Conservation (phyloP, 805 yeast species). For the Brettanomyces bruxellensis region DNA sequence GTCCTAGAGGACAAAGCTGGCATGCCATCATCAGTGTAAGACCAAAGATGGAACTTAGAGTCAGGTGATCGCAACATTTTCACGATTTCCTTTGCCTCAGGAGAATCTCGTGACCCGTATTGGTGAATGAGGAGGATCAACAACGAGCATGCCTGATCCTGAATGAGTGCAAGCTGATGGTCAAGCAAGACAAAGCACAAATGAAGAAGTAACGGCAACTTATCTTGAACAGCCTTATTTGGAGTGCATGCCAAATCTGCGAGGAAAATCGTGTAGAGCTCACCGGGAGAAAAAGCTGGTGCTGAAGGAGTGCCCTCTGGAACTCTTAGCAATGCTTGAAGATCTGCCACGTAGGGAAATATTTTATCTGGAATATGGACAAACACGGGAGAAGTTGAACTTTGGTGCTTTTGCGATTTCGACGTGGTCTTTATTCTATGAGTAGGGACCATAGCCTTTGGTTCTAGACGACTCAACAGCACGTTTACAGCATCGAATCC, state of each 20-base stretch:
- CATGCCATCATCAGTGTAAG: conserved; percentile 44
- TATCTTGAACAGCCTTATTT: conserved; percentile 48
- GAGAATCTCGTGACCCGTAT: conserved; percentile 41
- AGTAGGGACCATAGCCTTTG: conserved; percentile 78
- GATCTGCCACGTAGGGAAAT: conserved; percentile 71
- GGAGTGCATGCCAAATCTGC: conserved; percentile 72
- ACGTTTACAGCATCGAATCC: conserved; percentile 49
- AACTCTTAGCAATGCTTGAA: conserved; percentile 42
- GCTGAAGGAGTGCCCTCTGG: conserved; percentile 28
- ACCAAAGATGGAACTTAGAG: conserved; percentile 53
- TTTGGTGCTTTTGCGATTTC: too few species aligned
- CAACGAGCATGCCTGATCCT: conserved; percentile 73
- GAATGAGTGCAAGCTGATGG: conserved; percentile 77
- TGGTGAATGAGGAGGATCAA: conserved; percentile 65
- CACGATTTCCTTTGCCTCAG: conserved; percentile 48
- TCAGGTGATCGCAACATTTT: conserved; percentile 48
- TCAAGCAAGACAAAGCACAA: conserved; percentile 74
- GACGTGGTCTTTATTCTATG: conserved; percentile 1
- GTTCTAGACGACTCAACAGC: conserved; percentile 63
- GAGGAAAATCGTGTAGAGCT: conserved; percentile 73
- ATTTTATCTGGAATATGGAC: conserved; percentile 4
- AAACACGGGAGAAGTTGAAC: not conserved
- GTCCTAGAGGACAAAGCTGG: not conserved
- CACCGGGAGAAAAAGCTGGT: conserved; percentile 81
- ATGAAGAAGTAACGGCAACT: conserved; percentile 69